Conservation (phyloP, 768 basidiomycete genomes). For the Paxillus involutus region DNA sequence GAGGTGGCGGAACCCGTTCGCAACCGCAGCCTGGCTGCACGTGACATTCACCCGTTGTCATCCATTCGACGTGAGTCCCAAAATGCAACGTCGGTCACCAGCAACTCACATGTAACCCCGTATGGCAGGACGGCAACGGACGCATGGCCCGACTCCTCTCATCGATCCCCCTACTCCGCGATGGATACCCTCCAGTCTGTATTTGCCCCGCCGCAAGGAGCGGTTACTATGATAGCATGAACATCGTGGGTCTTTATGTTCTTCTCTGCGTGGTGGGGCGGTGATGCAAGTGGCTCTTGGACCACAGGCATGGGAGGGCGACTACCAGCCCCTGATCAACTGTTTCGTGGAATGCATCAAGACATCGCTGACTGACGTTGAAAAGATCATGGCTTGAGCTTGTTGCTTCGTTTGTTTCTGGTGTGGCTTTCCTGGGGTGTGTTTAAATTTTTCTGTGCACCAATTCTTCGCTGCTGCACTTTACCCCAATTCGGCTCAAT, state of each 20-base stretch:
- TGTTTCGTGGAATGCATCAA: constrained; percentile 30
- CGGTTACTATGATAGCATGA: constrained; percentile 33
- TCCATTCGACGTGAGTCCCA: constrained; percentile 32
- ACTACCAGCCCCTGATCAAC: constrained; percentile 32
- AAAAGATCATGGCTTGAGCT: constrained; percentile 29
- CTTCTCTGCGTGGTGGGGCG: not conserved
- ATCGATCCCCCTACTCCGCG: constrained; percentile 34
- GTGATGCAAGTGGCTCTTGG: not conserved
- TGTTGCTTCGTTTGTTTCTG: not conserved
- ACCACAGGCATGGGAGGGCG: constrained; percentile 32
- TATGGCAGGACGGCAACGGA: constrained; percentile 34
- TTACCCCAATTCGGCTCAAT: no score
- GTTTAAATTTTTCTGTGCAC: no score
- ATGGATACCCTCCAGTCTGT: constrained; percentile 32
- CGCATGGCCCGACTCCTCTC: constrained; percentile 34
- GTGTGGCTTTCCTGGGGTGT: no score
- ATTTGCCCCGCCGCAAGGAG: constrained; percentile 23
- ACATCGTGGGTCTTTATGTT: constrained; percentile 19
- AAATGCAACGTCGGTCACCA: no score
- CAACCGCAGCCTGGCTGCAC: constrained; percentile 36
- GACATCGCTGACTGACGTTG: constrained; percentile 24
- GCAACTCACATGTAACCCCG: not conserved
- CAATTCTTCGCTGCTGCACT: no score
- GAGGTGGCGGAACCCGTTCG: constrained; percentile 37
- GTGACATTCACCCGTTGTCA: constrained; percentile 35